Conservation (phyloP, 2,329 filamentous ascomycete genomes). For the Penicillium sp. region DNA sequence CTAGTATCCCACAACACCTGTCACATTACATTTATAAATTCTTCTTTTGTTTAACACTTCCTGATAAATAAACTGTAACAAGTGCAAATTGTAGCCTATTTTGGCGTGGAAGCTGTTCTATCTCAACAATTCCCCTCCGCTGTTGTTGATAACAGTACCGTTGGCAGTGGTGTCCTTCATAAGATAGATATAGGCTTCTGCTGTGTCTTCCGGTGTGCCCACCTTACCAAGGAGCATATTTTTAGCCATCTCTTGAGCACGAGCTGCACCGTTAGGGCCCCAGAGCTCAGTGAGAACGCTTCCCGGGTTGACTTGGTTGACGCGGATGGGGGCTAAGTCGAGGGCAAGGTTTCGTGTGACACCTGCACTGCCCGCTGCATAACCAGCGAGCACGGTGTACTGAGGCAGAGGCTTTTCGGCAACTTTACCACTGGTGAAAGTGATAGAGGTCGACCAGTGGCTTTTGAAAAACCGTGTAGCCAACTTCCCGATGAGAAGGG, state of each 20-base stretch:
- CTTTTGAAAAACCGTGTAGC: conserved; percentile 42
- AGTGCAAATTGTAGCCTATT: no score
- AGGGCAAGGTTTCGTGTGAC: conserved; percentile 57
- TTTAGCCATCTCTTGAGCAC: conserved; percentile 18
- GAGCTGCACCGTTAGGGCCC: conserved; percentile 22
- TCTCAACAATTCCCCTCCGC: conserved; percentile 22
- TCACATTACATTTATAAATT: no score
- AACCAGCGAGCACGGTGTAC: conserved; percentile 27
- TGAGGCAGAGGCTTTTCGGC: conserved; percentile 36
- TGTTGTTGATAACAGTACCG: conserved; percentile 41
- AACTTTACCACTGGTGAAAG: conserved; percentile 53
- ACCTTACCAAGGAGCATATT: conserved; percentile 29
- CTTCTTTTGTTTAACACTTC: no score
- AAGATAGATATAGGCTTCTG: conserved; percentile 47
- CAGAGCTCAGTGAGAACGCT: conserved; percentile 48
- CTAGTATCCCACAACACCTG: no score
- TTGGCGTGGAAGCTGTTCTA: not conserved
- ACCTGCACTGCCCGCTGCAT: conserved; percentile 35
- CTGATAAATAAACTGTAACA: no score
- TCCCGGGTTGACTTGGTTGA: conserved; percentile 60
- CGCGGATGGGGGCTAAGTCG: conserved; percentile 60
- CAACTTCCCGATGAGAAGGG: conserved; percentile 51
- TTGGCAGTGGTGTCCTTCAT: conserved; percentile 31
- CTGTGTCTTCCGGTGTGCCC: conserved; percentile 39
- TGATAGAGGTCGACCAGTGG: conserved; percentile 47